Evolutionary conservation across 352 stramenopile genomes (phyloP), one percentile per base, ranked within the genome.

Genomic region (Peronosclerospora sorghi): DNA sequence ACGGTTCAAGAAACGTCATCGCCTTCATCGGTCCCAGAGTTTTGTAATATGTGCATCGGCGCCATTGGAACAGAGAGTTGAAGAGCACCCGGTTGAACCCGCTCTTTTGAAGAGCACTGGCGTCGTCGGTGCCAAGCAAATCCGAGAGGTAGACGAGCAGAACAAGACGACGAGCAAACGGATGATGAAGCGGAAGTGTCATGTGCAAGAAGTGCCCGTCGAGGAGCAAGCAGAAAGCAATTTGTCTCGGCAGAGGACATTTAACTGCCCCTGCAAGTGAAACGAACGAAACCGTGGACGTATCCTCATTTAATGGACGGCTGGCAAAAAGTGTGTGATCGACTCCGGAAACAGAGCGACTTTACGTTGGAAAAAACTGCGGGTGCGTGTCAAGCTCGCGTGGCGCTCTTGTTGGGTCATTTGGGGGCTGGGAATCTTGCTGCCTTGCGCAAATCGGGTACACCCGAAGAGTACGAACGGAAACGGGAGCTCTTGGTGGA

Each of bases 171-270:
- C 19, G 23, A 21, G 5, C 19, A 21, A 32, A 28, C 18, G 20
- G 35, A 56, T 18, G 29, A 56, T 10, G 32, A 46, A 1, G 10
- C 56, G 34, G 20, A 26, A 3, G 3, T 6, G 21, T 26, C 21
- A 6, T 3, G 21, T 26, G 3, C 21, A 26, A n/a, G n/a, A n/a
- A n/a, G n/a, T n/a, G 6, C 21, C 21, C 21, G 21, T 26, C 21
- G 21, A 26, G 6, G 14, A 19, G 9, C 27, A 35, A 35, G 32
- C n/a, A 41, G 46, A 23, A 64, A 63, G 41, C 59, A 69, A n/a
- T 70, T 70, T 42, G 48, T 65, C 8, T 62, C 60, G 17, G 52
- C 52, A 0, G 56, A 66, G 18, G 60, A 70, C 19, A 56, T 70
- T 35, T 4, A 61, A 18, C 42, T 70, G 28, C 47, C 66, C 1